These are phyloP conservation scores for Emergomyces orientalis DNA, from an alignment of 2,329 filamentous ascomycete species.

Conservation along the genomic window DNA sequence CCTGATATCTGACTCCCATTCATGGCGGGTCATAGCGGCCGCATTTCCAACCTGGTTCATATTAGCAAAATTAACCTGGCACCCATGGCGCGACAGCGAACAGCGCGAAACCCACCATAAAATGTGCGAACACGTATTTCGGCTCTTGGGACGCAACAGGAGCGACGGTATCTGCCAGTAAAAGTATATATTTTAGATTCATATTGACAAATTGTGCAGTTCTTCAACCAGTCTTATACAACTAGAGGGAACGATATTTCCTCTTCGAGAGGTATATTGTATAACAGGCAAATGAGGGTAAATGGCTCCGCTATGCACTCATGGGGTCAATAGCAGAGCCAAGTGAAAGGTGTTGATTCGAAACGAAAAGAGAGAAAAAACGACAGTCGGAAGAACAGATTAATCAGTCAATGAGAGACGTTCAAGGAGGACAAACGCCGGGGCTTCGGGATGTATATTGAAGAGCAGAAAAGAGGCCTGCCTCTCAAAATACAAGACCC, in stretches of 20 bases:
- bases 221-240: background rate
- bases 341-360: background rate
- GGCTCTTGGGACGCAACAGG: slow-evolving; percentile 14
- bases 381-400: background rate
- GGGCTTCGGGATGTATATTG: background rate
- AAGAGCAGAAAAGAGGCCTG: background rate
- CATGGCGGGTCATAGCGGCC: slow-evolving; percentile 12
- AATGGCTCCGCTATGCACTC: background rate
- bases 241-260: background rate
- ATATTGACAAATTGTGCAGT: slow-evolving; percentile 4
- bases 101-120: slow-evolving; percentile 22
- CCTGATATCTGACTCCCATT: slow-evolving; percentile 17
- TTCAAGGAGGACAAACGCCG: background rate
- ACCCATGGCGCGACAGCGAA: slow-evolving; percentile 12
- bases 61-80: slow-evolving; percentile 14
- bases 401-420: background rate
- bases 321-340: background rate
- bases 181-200: slow-evolving; percentile 16
- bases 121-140: slow-evolving; percentile 29
- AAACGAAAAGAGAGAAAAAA: background rate
- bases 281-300: background rate
- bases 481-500: background rate
- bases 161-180: slow-evolving; percentile 9
- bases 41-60: slow-evolving; percentile 18
- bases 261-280: background rate